phyloP scores from a whole-genome alignment of 768 basidiomycete genomes.

The Mrakia gelida region DNA sequence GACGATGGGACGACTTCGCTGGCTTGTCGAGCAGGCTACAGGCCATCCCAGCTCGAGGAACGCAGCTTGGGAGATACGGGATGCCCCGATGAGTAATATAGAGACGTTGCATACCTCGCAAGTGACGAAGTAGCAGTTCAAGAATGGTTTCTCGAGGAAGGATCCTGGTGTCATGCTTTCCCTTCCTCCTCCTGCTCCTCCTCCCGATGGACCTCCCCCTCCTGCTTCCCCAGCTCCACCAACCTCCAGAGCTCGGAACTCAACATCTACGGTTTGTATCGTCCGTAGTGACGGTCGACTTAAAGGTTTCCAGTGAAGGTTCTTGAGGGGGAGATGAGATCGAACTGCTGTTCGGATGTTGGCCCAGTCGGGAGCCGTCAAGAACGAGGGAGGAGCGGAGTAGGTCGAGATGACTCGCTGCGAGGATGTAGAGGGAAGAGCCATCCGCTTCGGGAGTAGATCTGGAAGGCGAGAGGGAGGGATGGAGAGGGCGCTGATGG shows the following conservation, averaged over 20 bases:
- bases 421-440: neutral
- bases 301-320: constrained; percentile 84
- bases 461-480: neutral
- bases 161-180: constrained; percentile 67
- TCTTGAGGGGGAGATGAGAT: constrained; percentile 63
- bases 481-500: neutral
- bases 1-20: neutral
- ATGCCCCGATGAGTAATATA: neutral
- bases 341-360: constrained; percentile 27
- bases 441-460: neutral
- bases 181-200: constrained; percentile 68
- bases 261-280: constrained; percentile 80
- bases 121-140: constrained; percentile 77
- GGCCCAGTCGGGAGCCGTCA: constrained; percentile 32
- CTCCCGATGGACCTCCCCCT: neutral
- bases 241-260: constrained; percentile 58
- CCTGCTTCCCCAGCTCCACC: constrained; percentile 22
- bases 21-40: neutral
- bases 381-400: constrained; percentile 24
- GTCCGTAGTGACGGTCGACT: constrained; percentile 70
- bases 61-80: neutral
- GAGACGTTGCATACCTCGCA: constrained; percentile 67
- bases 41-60: neutral
- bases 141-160: constrained; percentile 75
- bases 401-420: constrained; percentile 22